These are phyloP conservation scores for Coffea humblotiana DNA, from an alignment of 305 asterid genomes.

Conservation along the genomic window DNA sequence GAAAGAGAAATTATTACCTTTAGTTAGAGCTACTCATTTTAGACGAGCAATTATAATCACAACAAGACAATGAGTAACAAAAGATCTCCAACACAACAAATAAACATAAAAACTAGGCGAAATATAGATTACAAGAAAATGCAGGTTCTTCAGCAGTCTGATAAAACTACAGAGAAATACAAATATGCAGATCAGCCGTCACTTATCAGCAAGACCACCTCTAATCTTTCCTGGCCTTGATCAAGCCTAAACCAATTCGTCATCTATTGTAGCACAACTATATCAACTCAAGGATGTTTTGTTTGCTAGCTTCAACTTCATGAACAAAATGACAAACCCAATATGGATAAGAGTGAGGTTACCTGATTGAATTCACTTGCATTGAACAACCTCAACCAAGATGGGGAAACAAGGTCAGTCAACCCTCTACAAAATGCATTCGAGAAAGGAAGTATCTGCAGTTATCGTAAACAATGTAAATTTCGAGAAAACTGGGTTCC, in stretches of 20 bases:
- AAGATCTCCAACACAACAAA: no score
- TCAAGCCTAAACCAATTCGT: neutral
- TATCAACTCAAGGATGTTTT: neutral
- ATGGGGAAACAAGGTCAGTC: constrained; percentile 88
- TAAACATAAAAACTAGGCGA: no score
- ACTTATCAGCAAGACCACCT: neutral
- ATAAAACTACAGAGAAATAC: neutral
- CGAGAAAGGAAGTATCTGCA: constrained; percentile 90
- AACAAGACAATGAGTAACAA: no score
- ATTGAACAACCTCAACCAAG: constrained; percentile 93
- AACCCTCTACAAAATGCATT: constrained; percentile 94
- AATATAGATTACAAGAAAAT: no score
- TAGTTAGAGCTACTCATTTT: neutral
- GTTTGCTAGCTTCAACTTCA: neutral
- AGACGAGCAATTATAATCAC: neutral
- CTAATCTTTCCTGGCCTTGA: neutral
- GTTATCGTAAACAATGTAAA: constrained; percentile 28
- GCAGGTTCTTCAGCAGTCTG: neutral
- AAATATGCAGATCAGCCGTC: neutral
- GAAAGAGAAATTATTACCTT: no score
- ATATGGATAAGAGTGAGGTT: constrained; percentile 13
- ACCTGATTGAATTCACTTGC: constrained; percentile 98
- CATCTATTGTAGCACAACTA: neutral
- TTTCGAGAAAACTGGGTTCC: constrained; percentile 21
- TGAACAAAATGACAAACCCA: neutral